Percentiles rank a stretch among this genome's conserved stretches.
Conservation (phyloP, 2,329 filamentous ascomycete genomes). For the Metarhizium rileyi region DNA sequence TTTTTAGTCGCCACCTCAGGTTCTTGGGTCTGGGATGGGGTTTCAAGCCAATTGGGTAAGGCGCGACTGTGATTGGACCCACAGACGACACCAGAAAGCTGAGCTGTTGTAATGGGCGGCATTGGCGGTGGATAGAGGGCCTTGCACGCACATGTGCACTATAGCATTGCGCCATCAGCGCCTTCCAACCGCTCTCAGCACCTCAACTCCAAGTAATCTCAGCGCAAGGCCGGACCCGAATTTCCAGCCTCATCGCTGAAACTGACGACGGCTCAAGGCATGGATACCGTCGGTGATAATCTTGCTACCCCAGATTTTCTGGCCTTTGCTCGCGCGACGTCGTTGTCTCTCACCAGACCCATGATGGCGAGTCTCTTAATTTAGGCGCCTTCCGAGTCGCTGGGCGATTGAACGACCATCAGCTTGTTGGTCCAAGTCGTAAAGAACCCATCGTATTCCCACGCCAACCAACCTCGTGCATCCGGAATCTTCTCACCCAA, state of each 20-base stretch:
- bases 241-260: too few relatives aligned
- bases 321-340: neutral
- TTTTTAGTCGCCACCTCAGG: neutral
- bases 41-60: neutral
- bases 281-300: neutral
- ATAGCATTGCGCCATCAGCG: too few relatives aligned
- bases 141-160: too few relatives aligned
- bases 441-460: neutral
- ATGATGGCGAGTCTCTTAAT: neutral
- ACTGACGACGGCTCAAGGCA: neutral
- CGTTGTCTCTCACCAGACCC: neutral
- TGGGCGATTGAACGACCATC: neutral
- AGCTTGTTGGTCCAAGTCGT: neutral
- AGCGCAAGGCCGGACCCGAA: too few relatives aligned
- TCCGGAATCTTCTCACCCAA: neutral
- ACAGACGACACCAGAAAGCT: neutral
- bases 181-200: too few relatives aligned
- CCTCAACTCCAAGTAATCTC: too few relatives aligned
- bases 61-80: neutral
- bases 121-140: too few relatives aligned
- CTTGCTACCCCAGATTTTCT: neutral
- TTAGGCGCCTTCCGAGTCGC: neutral
- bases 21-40: neutral
- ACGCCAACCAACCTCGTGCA: neutral
- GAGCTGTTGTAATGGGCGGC: too few relatives aligned